Base-by-base conservation (phyloP, 768 basidiomycete species). In the Mycena maculata region DNA sequence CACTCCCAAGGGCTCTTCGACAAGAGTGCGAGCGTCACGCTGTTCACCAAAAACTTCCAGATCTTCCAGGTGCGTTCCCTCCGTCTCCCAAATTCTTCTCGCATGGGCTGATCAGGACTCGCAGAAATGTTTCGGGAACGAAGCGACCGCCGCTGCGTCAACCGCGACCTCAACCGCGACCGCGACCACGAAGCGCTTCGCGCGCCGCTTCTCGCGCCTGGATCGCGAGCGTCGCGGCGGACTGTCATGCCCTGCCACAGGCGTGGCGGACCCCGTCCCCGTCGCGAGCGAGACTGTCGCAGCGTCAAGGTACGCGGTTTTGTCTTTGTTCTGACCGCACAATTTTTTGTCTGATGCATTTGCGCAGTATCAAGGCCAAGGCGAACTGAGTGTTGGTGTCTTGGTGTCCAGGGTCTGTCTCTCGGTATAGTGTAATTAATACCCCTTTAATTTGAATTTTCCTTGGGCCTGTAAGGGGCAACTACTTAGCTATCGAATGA, bases 41-140 rank as follows among this genome's bases (percentile, higher is more conserved):
- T 73, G 33, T 70, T 72, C 68, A 65, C 42, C 55, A 74, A 73
- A 58, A 49, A 68, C 41, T 70, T 74, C 64, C 38, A 68, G 41
- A 42, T 74, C 33, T 73, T 73, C 68, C 65, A 72, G 31, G 68
- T 67, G 16, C 11, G 68, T 58, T 58, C 13, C n/a, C 16, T 36
- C n/a, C 28, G 3, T 8, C 16, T n/a, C 6, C 15, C n/a, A n/a
- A 2, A 38, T 42, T 28, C 38, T 2, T 30, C 13, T 27, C 41
- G 41, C 41, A 18, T 9, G 16, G 4, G 30, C 20, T 30, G 11
- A 41, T n/a, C 31, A 7, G 10, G 12, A 3, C n/a, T 11, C 27
- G 4, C 16, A 64, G 63, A 64, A 64, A 64, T 64, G 63, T 31
- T 64, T 64, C 41, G 63, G 63, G 9, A 36, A 54, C 28, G 27